These are phyloP conservation scores for Cichorium intybus DNA, from an alignment of 140 eudicot genomes.

Conservation along the genomic window DNA sequence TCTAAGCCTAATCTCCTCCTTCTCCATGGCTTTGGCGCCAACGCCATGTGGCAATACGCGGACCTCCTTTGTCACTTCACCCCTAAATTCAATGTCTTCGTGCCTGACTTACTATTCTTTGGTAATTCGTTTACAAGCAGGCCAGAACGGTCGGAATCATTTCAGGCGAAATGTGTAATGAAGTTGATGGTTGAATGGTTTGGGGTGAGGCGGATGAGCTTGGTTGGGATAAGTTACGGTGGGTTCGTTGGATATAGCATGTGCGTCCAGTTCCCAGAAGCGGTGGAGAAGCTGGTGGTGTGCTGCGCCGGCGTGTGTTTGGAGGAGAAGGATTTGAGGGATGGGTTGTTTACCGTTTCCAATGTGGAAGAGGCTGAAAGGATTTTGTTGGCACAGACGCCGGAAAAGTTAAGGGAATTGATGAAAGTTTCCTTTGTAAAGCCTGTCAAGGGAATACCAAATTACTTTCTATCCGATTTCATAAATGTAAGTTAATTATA, in stretches of 20 bases:
- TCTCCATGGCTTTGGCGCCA: constrained; percentile 82
- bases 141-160: constrained; percentile 55
- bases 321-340: constrained; percentile 77
- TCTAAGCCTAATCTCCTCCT: constrained; percentile 59
- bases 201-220: constrained; percentile 46
- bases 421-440: constrained; percentile 49
- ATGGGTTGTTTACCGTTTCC: constrained; percentile 69
- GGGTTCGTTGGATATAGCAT: constrained; percentile 75
- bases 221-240: constrained; percentile 86
- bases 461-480: constrained; percentile 64
- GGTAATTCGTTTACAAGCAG: constrained; percentile 51
- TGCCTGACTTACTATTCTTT: constrained; percentile 78
- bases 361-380: constrained; percentile 68
- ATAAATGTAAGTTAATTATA: constrained; percentile 41
- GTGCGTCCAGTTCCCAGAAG: constrained; percentile 61
- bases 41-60: constrained; percentile 88
- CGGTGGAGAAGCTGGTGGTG: constrained; percentile 60
- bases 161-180: constrained; percentile 74
- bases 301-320: constrained; percentile 71
- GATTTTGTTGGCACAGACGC: constrained; percentile 77
- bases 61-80: constrained; percentile 56
- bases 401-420: constrained; percentile 60
- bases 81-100: constrained; percentile 60
- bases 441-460: constrained; percentile 67
- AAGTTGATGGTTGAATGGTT: constrained; percentile 51